A percentile compares a stretch with the other conserved stretches of the same genome.
Conservation (phyloP, 2,329 filamentous ascomycete species). For the Fusarium annulatum region DNA sequence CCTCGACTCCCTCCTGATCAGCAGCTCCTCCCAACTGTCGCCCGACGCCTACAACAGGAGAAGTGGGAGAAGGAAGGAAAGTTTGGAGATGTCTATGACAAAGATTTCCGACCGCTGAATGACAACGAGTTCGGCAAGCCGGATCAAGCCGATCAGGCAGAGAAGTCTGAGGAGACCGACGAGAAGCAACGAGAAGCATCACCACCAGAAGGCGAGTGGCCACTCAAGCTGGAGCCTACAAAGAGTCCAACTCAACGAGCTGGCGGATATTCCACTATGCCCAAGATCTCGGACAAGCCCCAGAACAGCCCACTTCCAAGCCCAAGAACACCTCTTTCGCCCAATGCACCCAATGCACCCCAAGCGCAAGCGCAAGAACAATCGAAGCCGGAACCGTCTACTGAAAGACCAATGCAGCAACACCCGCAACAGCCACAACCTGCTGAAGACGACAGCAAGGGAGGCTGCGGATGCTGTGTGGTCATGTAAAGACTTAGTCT, state of each 20-base stretch:
- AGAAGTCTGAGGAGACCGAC: slow-evolving; percentile 38
- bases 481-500: slow-evolving; percentile 56
- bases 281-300: slow-evolving; percentile 61
- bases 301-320: slow-evolving; percentile 54
- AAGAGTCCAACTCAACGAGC: slow-evolving; percentile 60
- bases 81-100: slow-evolving; percentile 86
- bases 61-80: slow-evolving; percentile 95
- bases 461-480: slow-evolving; percentile 63
- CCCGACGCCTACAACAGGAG: slow-evolving; percentile 89
- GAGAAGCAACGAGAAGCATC: slow-evolving; percentile 29
- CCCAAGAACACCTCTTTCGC: slow-evolving; percentile 55
- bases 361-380: slow-evolving; percentile 40
- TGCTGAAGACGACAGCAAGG: slow-evolving; percentile 52
- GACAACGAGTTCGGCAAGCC: slow-evolving; percentile 66
- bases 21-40: slow-evolving; percentile 94
- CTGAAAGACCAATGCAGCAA: slow-evolving; percentile 25
- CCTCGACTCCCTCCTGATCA: slow-evolving; percentile 93
- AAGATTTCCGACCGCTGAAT: slow-evolving; percentile 85
- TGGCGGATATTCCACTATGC: slow-evolving; percentile 71
- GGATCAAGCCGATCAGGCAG: slow-evolving; percentile 58
- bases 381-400: slow-evolving; percentile 25
- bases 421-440: slow-evolving; percentile 17
- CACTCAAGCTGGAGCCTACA: slow-evolving; percentile 59
- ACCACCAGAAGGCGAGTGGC: slow-evolving; percentile 65
- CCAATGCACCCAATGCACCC: slow-evolving; percentile 47